Conservation (phyloP, 495 filamentous ascomycete genomes). For the Filosporella fistucella region DNA sequence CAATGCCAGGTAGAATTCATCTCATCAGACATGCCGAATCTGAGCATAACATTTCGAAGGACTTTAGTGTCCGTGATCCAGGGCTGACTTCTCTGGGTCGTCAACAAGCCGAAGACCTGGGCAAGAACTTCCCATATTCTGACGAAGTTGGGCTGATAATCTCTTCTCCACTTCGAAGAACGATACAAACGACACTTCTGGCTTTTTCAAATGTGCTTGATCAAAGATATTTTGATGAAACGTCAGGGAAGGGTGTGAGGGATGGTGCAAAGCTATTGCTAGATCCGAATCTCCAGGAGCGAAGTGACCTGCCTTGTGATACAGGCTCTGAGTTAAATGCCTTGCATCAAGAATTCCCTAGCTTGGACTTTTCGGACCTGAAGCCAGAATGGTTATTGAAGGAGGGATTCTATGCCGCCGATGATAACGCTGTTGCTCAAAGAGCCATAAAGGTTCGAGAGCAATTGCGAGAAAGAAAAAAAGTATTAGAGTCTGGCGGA, state of each 20-base stretch:
- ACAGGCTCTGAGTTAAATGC: slow-evolving; percentile 27
- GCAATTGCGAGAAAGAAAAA: slow-evolving; percentile 1
- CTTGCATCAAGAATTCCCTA: no score
- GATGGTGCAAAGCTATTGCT: slow-evolving; percentile 16
- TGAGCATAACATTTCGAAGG: slow-evolving; percentile 27
- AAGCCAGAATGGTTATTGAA: background rate
- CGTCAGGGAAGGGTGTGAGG: no score
- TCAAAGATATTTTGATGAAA: no score
- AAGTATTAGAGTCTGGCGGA: slow-evolving; percentile 2
- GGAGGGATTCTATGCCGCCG: background rate
- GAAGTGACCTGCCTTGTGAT: slow-evolving; percentile 34
- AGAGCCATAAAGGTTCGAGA: background rate
- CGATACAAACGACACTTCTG: no score
- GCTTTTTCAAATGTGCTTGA: no score
- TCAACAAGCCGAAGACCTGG: slow-evolving; percentile 14
- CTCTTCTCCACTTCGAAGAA: no score
- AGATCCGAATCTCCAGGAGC: slow-evolving; percentile 29
- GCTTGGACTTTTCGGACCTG: no score
- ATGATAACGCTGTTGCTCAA: background rate
- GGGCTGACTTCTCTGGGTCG: slow-evolving; percentile 18
- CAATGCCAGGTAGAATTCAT: slow-evolving; percentile 12
- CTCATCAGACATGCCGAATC: slow-evolving; percentile 29
- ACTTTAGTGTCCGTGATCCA: slow-evolving; percentile 27
- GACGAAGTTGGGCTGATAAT: no score
- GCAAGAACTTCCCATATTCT: no score